Evolutionary conservation across 495 filamentous ascomycete species (phyloP).

Genomic region (Glonium stellatum): DNA sequence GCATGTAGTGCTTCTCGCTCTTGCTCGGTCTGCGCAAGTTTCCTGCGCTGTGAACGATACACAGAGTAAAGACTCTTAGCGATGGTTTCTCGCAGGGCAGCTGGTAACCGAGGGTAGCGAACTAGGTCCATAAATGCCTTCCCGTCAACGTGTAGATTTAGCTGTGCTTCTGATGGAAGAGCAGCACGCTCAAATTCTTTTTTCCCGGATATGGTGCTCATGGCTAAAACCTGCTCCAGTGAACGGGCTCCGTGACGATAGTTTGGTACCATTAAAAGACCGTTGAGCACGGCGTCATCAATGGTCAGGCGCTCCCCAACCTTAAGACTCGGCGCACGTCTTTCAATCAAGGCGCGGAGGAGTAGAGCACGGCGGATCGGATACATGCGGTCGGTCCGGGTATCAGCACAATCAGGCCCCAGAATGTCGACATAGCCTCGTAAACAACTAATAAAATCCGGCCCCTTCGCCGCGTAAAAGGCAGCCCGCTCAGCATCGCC

Average conservation of each 20-base stretch:
- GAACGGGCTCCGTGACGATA: conserved; percentile 25
- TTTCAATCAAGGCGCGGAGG: conserved; percentile 17
- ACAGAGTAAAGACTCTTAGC: conserved; percentile 21
- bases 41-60: conserved; percentile 18
- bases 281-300: conserved; percentile 25
- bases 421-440: not conserved
- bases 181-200: conserved; percentile 26
- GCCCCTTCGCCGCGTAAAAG: not conserved
- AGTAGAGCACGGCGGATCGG: conserved; percentile 22
- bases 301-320: conserved; percentile 19
- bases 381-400: conserved; percentile 13
- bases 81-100: conserved; percentile 21
- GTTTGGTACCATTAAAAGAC: conserved; percentile 21
- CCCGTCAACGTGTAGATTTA: conserved; percentile 24
- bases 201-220: conserved; percentile 18
- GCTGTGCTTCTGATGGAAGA: conserved; percentile 26
- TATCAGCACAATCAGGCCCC: not conserved
- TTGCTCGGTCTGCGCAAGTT: conserved; percentile 16
- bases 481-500: not conserved
- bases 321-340: conserved; percentile 17
- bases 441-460: not conserved
- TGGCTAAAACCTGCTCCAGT: conserved; percentile 24
- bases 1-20: conserved; percentile 9
- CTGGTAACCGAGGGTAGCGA: conserved; percentile 19
- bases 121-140: conserved; percentile 25